Conservation (phyloP, 176 grass and related monocot species). For the Triticum monococcum region DNA sequence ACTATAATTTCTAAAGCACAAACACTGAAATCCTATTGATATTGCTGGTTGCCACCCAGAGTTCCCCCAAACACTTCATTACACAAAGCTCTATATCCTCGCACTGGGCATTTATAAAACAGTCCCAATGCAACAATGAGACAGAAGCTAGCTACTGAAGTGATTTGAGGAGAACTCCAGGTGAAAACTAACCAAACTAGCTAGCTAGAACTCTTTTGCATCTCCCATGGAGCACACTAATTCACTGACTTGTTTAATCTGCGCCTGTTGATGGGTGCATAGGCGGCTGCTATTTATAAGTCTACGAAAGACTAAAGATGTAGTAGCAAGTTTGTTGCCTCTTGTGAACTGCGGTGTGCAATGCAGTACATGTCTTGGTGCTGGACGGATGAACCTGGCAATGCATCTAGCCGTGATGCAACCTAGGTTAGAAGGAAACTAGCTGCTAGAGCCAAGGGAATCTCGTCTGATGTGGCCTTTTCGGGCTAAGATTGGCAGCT, state of each 20-base stretch:
- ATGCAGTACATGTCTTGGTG: neutral
- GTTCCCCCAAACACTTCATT: conserved; percentile 51
- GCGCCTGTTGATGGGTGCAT: conserved; percentile 35
- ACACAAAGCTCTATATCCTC: neutral
- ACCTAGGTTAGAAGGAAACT: conserved; percentile 34
- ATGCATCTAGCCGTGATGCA: conserved; percentile 50
- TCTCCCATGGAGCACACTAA: conserved; percentile 15
- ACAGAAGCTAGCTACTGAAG: conserved; percentile 29
- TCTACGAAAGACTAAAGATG: neutral
- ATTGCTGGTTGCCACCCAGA: neutral
- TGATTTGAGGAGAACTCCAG: conserved; percentile 40
- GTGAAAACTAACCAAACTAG: conserved; percentile 30
- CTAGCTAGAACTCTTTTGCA: neutral
- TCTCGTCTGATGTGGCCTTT: conserved; percentile 26
- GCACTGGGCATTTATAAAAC: neutral
- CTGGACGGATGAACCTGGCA: neutral
- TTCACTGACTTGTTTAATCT: conserved; percentile 27
- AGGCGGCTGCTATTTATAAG: conserved; percentile 61
- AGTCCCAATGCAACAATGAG: neutral
- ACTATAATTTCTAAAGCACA: neutral
- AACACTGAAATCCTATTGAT: neutral
- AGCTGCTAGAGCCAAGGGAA: conserved; percentile 13
- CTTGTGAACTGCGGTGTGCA: conserved; percentile 1
- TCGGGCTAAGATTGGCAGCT: conserved; percentile 4
- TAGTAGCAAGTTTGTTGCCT: neutral